phyloP scores from a whole-genome alignment of 257 asterid genomes.

The Jasminum sambac region DNA sequence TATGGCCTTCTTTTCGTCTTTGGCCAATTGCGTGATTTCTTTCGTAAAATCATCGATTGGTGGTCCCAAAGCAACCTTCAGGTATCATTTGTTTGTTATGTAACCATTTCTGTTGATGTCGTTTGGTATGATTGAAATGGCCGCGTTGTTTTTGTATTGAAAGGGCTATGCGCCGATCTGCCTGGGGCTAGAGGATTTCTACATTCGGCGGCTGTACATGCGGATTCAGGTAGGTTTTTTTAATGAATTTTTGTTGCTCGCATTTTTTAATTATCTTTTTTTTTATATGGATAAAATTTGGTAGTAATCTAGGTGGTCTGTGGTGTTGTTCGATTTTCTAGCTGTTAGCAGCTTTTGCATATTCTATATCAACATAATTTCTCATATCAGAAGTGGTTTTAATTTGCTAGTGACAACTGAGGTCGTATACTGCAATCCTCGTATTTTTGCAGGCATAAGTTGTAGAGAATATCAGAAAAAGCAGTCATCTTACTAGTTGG shows the following conservation, averaged over 20 bases:
- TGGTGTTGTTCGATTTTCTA: neutral
- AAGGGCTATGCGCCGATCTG: constrained; percentile 99
- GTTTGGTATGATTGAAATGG: constrained; percentile 19
- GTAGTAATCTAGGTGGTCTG: neutral
- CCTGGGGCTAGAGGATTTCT: constrained; percentile 98
- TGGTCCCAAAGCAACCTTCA: constrained; percentile 72
- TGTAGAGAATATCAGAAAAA: constrained; percentile 1
- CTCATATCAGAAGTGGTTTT: neutral
- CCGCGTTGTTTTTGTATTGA: constrained; percentile 22
- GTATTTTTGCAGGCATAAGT: constrained; percentile 9
- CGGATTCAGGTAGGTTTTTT: constrained; percentile 70
- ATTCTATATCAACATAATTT: neutral
- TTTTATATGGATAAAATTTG: neutral
- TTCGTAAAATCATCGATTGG: constrained; percentile 75
- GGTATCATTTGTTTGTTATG: constrained; percentile 35
- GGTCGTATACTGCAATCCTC: neutral
- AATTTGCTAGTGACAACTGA: constrained; percentile 5
- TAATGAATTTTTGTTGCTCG: neutral
- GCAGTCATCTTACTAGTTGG: neutral
- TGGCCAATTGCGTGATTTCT: constrained; percentile 93
- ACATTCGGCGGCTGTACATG: constrained; percentile 77
- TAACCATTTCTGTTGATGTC: neutral
- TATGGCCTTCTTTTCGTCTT: constrained; percentile 92
- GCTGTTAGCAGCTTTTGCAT: neutral
- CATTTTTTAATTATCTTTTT: neutral